Evolutionary conservation across 2,329 filamentous ascomycete species (phyloP).

Genomic region (Leptosphaerulina australis): DNA sequence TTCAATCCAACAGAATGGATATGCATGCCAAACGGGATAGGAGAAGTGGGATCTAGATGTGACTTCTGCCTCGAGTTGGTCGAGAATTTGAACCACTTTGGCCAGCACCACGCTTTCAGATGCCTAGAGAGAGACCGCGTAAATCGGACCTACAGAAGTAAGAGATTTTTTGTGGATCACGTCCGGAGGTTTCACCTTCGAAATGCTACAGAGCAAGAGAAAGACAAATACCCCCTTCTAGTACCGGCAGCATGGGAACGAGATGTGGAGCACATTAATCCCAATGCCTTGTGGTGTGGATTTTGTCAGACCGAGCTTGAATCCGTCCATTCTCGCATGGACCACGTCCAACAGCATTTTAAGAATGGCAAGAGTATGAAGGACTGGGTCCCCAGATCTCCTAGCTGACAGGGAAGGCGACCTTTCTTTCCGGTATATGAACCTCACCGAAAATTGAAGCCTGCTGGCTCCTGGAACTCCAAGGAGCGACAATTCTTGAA

Average conservation of each 20-base stretch:
- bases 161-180: neutral
- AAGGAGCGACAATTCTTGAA: neutral
- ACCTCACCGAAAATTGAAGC: neutral
- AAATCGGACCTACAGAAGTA: neutral
- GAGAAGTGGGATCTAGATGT: neutral
- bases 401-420: neutral
- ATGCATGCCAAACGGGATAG: neutral
- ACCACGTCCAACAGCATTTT: neutral
- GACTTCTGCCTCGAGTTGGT: neutral
- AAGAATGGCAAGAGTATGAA: neutral
- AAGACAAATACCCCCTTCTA: neutral
- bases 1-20: neutral
- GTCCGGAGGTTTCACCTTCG: neutral
- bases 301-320: conserved; percentile 16
- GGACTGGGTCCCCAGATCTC: neutral
- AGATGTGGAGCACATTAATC: neutral
- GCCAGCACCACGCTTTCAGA: neutral
- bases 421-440: neutral
- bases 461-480: neutral
- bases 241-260: neutral
- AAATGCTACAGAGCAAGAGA: neutral
- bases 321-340: conserved; percentile 14
- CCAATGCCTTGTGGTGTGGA: conserved; percentile 25
- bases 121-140: neutral
- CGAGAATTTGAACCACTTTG: neutral